Conservation (phyloP, 371 early-diverging fungal genomes). For the Zychaea mexicana region DNA sequence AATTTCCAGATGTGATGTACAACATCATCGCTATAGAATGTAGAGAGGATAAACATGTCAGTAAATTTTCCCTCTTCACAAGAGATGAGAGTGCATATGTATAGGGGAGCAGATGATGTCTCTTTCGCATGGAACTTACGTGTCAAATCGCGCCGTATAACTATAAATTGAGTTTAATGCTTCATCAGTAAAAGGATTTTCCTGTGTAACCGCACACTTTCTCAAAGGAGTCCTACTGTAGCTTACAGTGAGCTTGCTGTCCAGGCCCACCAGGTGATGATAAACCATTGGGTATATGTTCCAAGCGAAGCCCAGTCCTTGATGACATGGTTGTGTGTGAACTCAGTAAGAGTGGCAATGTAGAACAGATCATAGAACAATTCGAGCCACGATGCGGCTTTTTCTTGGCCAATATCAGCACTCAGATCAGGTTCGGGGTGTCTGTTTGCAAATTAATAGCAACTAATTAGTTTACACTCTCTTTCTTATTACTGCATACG, state of each 20-base stretch:
- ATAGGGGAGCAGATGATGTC: not conserved
- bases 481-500: no score
- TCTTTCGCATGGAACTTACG: slow-evolving; percentile 34
- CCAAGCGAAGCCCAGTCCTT: slow-evolving; percentile 56
- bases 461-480: not conserved
- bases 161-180: slow-evolving; percentile 13
- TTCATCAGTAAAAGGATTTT: not conserved
- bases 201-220: no score
- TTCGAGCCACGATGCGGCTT: slow-evolving; percentile 55
- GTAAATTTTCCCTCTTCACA: no score
- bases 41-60: no score
- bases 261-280: slow-evolving; percentile 67
- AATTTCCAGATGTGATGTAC: slow-evolving; percentile 53
- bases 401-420: slow-evolving; percentile 55
- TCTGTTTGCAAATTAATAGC: slow-evolving; percentile 6
- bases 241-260: slow-evolving; percentile 51
- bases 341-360: slow-evolving; percentile 60
- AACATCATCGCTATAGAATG: slow-evolving; percentile 45
- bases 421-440: slow-evolving; percentile 51
- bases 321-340: slow-evolving; percentile 61
- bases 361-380: slow-evolving; percentile 63
- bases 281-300: slow-evolving; percentile 57
- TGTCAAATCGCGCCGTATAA: slow-evolving; percentile 61
- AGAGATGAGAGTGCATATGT: no score
- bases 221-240: no score